These are phyloP conservation scores for Diplosphaera chodatii DNA, from an alignment of 139 green algal species.

Conservation along the genomic window DNA sequence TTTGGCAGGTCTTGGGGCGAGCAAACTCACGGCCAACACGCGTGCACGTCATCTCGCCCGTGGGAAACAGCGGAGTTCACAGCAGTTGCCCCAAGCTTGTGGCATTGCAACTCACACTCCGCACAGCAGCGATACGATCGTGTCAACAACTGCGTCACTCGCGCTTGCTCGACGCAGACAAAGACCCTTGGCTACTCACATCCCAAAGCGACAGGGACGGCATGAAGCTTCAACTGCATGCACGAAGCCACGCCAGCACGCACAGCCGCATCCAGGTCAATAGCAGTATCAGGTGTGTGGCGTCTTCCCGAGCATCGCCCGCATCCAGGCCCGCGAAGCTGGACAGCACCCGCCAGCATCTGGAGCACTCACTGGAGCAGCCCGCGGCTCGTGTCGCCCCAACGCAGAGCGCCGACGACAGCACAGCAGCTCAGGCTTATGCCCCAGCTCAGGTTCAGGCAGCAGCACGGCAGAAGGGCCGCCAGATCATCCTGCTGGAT, in stretches of 20 bases:
- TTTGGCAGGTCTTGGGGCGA: too few species aligned
- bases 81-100: too few species aligned
- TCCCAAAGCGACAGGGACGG: too few species aligned
- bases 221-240: not conserved
- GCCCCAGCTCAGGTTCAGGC: not conserved
- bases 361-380: not conserved
- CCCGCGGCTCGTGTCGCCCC: not conserved
- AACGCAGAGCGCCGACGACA: not conserved
- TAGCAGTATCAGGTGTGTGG: not conserved
- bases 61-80: too few species aligned
- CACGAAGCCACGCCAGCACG: too few species aligned
- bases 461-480: not conserved
- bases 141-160: too few species aligned
- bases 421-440: not conserved
- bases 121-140: too few species aligned
- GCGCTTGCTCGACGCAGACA: too few species aligned
- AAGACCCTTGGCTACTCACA: too few species aligned
- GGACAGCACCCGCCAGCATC: not conserved
- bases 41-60: too few species aligned
- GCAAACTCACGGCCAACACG: too few species aligned
- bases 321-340: not conserved
- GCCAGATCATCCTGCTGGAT: conserved; percentile 39
- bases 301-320: not conserved
- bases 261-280: not conserved
- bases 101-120: too few species aligned